Evolutionary conservation across 2,329 filamentous ascomycete genomes (phyloP).

Genomic region (Venturia pyrina): DNA sequence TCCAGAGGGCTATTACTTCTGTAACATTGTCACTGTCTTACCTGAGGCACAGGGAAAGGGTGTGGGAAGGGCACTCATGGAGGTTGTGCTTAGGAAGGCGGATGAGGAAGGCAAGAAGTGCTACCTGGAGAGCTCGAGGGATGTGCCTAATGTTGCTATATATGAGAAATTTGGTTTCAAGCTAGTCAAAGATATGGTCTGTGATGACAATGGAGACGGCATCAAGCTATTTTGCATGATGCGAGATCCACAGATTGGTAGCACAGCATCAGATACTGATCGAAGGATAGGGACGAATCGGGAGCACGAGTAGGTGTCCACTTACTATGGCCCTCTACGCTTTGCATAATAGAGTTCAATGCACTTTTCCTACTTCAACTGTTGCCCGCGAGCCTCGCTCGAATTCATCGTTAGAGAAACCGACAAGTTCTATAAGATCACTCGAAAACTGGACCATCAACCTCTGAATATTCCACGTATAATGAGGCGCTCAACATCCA

Average conservation of each 20-base stretch:
- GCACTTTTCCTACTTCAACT: too few species aligned
- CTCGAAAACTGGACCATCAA: too few species aligned
- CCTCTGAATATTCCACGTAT: too few species aligned
- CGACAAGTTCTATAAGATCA: too few species aligned
- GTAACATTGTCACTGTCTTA: constrained; percentile 63
- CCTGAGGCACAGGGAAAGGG: constrained; percentile 57
- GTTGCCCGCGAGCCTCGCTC: too few species aligned
- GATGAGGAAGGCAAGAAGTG: constrained; percentile 55
- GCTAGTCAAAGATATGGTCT: constrained; percentile 54
- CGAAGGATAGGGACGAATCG: background rate
- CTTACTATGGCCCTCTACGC: background rate
- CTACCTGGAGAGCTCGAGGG: constrained; percentile 61
- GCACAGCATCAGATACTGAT: background rate
- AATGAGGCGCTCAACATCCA: too few species aligned
- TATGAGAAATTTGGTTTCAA: constrained; percentile 62
- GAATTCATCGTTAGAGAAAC: too few species aligned
- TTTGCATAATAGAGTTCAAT: background rate
- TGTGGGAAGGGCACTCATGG: constrained; percentile 54
- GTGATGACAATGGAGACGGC: constrained; percentile 49
- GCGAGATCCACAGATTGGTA: constrained; percentile 23
- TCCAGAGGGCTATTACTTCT: constrained; percentile 61
- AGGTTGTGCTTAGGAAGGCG: constrained; percentile 51
- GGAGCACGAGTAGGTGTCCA: background rate
- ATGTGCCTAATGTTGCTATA: constrained; percentile 58
- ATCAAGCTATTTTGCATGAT: constrained; percentile 38